Base-by-base conservation (phyloP, 1,284 basidiomycete species). In the Cutaneotrichosporon cutaneum region DNA sequence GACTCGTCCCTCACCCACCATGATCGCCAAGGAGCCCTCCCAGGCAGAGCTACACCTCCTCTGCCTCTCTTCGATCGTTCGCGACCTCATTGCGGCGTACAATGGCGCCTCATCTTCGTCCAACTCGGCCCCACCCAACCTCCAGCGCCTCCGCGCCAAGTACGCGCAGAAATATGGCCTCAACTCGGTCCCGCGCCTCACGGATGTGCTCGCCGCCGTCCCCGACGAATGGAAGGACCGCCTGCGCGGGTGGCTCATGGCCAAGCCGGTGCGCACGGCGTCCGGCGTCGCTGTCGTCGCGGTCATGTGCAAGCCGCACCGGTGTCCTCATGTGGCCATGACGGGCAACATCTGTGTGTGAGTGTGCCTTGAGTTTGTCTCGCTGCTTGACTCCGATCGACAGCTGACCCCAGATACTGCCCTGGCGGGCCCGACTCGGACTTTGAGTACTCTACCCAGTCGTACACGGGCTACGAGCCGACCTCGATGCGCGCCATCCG, bases 321-420 rank as follows among this genome's bases (percentile, higher is more conserved):
- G 96, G 56, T 99, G 96, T 82, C 96, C 96, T 6, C 96, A 99
- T 81, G 99, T 99, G 63, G 96, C 96, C 7, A 95, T 99, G 90
- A 99, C 96, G 0, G 96, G 96, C n/a, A 98, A 99, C 75, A 98
- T 99, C 57, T 99, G 96, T 81, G 95, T 99, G 87, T n/a, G n/a
- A n/a, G n/a, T n/a, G n/a, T n/a, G n/a, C n/a, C n/a, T n/a, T 93
- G 73, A 69, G 87, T 81, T 9, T 16, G 24, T 18, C 3, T 39
- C 4, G 4, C 2, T 24, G 33, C 33, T 1, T 45, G 6, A 6
- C n/a, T 35, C 39, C 2, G 16, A 8, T 24, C 39, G 22, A 60
- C 56, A 24, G 9, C 64, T 93, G 91, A n/a, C n/a, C n/a, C n/a
- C n/a, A n/a, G n/a, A n/a, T 99, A 99, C 79, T 99, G 96, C 75